Conservation (phyloP, 257 asterid species). For the Solanum appendiculatum region DNA sequence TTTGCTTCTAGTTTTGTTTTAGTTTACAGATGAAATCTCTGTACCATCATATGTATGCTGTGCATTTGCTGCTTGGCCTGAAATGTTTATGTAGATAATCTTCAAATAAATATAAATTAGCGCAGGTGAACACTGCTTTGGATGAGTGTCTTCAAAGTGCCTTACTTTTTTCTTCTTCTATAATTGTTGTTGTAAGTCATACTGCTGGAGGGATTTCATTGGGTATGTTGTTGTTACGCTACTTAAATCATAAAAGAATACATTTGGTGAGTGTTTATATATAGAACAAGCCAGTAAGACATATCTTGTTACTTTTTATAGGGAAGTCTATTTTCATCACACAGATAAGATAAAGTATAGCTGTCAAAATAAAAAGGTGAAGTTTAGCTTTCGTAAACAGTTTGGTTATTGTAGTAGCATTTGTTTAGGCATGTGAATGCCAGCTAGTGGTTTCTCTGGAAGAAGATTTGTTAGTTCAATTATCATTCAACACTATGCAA, state of each 20-base stretch:
- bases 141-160: neutral
- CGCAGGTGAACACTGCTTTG: neutral
- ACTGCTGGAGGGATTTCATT: neutral
- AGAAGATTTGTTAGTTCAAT: neutral
- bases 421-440: neutral
- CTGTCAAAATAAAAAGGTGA: neutral
- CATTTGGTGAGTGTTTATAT: neutral
- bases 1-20: constrained; percentile 18
- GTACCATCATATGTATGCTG: neutral
- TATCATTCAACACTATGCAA: neutral
- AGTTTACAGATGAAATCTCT: constrained; percentile 10
- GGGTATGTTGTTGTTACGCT: neutral
- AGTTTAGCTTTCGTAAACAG: neutral
- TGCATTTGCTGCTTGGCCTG: neutral
- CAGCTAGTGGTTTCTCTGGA: neutral
- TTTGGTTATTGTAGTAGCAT: neutral
- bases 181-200: neutral
- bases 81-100: constrained; percentile 2
- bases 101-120: neutral
- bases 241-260: neutral
- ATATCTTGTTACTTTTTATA: neutral
- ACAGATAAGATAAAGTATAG: neutral
- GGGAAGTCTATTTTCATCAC: neutral
- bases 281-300: neutral
- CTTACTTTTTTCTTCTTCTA: neutral